These are phyloP conservation scores for Hymenoscyphus occultus DNA, from an alignment of 2,329 filamentous ascomycete genomes.

Conservation along the genomic window DNA sequence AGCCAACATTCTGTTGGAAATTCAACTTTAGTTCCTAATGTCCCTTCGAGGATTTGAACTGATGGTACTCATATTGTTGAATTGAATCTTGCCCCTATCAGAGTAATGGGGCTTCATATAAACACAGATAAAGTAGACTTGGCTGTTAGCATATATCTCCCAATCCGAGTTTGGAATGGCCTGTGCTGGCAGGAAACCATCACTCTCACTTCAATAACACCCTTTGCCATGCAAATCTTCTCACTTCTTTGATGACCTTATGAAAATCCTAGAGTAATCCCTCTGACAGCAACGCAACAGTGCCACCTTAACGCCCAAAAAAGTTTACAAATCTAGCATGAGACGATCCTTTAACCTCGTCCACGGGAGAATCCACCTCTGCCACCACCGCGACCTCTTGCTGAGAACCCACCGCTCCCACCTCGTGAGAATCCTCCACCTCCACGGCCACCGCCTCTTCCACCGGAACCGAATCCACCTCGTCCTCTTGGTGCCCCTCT, in stretches of 20 bases:
- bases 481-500: constrained; percentile 54
- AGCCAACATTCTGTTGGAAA: neutral
- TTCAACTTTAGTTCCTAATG: too few species aligned
- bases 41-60: too few species aligned
- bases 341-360: constrained; percentile 25
- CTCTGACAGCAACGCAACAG: constrained; percentile 16
- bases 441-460: constrained; percentile 44
- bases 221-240: neutral
- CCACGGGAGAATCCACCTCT: constrained; percentile 36
- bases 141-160: too few species aligned
- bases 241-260: constrained; percentile 5
- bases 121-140: too few species aligned
- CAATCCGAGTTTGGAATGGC: neutral
- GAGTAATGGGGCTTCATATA: too few species aligned
- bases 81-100: too few species aligned
- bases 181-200: neutral
- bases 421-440: constrained; percentile 37
- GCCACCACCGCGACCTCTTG: constrained; percentile 33
- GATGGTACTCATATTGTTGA: too few species aligned
- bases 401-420: constrained; percentile 34
- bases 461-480: constrained; percentile 46
- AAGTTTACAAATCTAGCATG: constrained; percentile 24
- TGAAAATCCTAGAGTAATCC: constrained; percentile 16
- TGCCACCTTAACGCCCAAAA: constrained; percentile 29
- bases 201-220: neutral